A percentile compares a stretch with the other conserved stretches of the same genome.
These are phyloP conservation scores for Phytophthora hibernalis DNA, from an alignment of 352 stramenopile species.

Conservation along the genomic window DNA sequence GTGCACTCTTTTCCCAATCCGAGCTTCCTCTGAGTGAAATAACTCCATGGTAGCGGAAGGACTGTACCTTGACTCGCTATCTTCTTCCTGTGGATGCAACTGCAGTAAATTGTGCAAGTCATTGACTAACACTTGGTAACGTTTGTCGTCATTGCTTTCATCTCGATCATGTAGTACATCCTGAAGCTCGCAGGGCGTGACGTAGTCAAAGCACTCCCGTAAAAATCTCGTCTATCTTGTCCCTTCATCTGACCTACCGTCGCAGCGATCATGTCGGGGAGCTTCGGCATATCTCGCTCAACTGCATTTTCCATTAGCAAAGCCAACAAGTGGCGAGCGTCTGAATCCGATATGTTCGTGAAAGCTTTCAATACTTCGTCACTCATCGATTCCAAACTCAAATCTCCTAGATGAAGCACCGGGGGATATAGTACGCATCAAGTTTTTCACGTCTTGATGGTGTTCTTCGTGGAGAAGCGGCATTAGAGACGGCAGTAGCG, in stretches of 20 bases:
- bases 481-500: constrained; percentile 16
- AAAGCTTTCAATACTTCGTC: constrained; percentile 64
- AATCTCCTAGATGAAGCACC: constrained; percentile 43
- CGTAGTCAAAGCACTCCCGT: constrained; percentile 66
- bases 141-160: constrained; percentile 67
- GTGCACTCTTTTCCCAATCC: constrained; percentile 54
- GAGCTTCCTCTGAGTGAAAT: constrained; percentile 70
- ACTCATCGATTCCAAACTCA: constrained; percentile 52
- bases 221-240: constrained; percentile 55
- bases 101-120: constrained; percentile 55
- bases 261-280: constrained; percentile 49
- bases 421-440: constrained; percentile 32
- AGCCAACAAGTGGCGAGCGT: constrained; percentile 50
- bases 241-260: constrained; percentile 55
- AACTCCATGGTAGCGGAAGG: constrained; percentile 6
- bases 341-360: constrained; percentile 36
- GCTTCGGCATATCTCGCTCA: constrained; percentile 43
- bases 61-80: background rate
- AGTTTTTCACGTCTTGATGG: constrained; percentile 23
- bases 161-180: constrained; percentile 56
- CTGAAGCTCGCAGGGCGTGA: constrained; percentile 58
- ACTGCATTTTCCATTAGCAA: constrained; percentile 48
- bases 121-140: constrained; percentile 53
- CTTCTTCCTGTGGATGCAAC: constrained; percentile 14
- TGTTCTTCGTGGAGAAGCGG: constrained; percentile 9